phyloP scores from a whole-genome alignment of 768 basidiomycete species.

The Mycena metata region DNA sequence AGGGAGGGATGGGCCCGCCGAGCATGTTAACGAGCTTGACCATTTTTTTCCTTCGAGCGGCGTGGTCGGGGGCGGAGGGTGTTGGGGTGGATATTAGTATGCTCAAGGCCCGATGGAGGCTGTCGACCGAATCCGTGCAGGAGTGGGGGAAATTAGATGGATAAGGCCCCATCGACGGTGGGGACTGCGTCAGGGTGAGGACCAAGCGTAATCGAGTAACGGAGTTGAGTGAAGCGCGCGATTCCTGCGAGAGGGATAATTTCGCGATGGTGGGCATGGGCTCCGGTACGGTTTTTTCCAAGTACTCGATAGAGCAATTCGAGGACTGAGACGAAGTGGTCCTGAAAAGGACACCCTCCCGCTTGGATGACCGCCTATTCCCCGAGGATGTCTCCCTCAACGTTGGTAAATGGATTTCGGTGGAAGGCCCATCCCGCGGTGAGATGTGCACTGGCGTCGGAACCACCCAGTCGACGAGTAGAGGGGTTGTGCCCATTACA shows the following conservation, averaged over 20 bases:
- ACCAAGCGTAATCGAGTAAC: slow-evolving; percentile 34
- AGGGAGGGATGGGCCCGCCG: slow-evolving; percentile 28
- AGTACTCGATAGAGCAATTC: slow-evolving; percentile 1
- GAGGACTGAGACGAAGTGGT: slow-evolving; percentile 9
- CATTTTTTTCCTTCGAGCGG: slow-evolving; percentile 31
- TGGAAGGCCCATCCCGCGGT: not conserved
- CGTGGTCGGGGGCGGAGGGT: slow-evolving; percentile 21
- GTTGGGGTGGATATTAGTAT: slow-evolving; percentile 17
- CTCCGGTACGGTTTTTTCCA: not conserved
- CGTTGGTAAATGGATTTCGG: slow-evolving; percentile 6
- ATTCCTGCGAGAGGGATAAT: slow-evolving; percentile 21
- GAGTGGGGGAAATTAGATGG: slow-evolving; percentile 3
- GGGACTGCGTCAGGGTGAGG: slow-evolving; percentile 33
- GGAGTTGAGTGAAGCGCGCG: slow-evolving; percentile 19
- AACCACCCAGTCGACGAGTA: slow-evolving; percentile 19
- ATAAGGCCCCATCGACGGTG: not conserved
- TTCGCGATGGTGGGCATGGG: slow-evolving; percentile 4
- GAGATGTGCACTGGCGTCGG: not conserved
- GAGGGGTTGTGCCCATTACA: slow-evolving; percentile 31
- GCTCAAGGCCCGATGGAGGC: slow-evolving; percentile 26
- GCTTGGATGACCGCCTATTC: slow-evolving; percentile 26
- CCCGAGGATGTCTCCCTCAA: slow-evolving; percentile 3
- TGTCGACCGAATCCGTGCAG: slow-evolving; percentile 26
- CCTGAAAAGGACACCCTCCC: slow-evolving; percentile 29
- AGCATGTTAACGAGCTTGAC: slow-evolving; percentile 34